Percentiles rank a stretch among this genome's conserved stretches.
Conservation (phyloP, 2,329 filamentous ascomycete genomes). For the Cladophialophora chaetospira region DNA sequence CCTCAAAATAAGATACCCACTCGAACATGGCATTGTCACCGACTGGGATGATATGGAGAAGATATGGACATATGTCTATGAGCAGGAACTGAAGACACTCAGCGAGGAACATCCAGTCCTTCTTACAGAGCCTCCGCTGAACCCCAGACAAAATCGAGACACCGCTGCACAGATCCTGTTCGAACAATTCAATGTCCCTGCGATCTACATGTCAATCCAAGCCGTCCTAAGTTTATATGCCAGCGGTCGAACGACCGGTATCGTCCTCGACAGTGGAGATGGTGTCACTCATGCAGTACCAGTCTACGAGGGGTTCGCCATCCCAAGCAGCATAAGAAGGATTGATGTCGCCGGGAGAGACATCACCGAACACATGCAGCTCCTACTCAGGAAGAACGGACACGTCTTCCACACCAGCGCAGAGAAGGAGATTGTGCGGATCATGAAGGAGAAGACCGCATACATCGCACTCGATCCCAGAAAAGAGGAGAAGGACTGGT, state of each 20-base stretch:
- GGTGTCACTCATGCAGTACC: constrained; percentile 96
- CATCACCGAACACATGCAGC: constrained; percentile 93
- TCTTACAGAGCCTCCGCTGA: constrained; percentile 91
- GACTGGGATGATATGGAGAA: constrained; percentile 99
- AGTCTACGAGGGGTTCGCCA: constrained; percentile 96
- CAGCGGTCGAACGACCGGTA: constrained; percentile 90
- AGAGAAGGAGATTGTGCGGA: constrained; percentile 96
- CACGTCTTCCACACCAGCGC: constrained; percentile 96
- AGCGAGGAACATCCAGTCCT: constrained; percentile 99
- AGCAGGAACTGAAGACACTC: constrained; percentile 90
- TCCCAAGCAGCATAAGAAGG: constrained; percentile 89
- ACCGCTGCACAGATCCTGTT: constrained; percentile 96
- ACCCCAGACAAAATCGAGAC: constrained; percentile 93
- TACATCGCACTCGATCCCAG: constrained; percentile 90
- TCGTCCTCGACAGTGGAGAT: constrained; percentile 92
- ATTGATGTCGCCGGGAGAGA: constrained; percentile 96
- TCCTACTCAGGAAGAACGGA: constrained; percentile 84
- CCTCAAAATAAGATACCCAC: constrained; percentile 91
- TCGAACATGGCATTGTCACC: constrained; percentile 97
- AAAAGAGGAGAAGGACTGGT: constrained; percentile 96
- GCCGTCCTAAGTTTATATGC: constrained; percentile 95
- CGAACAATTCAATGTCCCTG: constrained; percentile 97
- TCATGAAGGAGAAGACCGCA: constrained; percentile 93
- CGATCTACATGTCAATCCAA: constrained; percentile 94
- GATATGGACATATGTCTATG: constrained; percentile 98